Evolutionary conservation across 2,329 filamentous ascomycete species (phyloP).

Genomic region (Penicillium verrucosum): DNA sequence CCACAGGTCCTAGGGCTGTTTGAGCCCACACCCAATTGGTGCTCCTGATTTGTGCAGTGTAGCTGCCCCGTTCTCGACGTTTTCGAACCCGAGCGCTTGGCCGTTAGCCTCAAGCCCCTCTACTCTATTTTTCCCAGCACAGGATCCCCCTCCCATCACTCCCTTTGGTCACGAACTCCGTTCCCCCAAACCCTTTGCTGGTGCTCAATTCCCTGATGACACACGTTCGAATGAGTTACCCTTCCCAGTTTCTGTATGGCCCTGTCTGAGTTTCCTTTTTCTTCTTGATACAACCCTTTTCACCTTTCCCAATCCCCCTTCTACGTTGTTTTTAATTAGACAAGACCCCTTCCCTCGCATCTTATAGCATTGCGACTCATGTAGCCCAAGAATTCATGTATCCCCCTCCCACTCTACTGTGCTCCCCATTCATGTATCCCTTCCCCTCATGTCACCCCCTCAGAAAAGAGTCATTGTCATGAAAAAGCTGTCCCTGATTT

Average conservation of each 20-base stretch:
- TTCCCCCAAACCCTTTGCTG: constrained; percentile 11
- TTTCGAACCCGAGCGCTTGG: not conserved
- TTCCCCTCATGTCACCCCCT: constrained; percentile 16
- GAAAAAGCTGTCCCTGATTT: constrained; percentile 27
- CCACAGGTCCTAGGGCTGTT: not conserved
- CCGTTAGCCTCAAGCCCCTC: not conserved
- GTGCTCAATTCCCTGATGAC: constrained; percentile 18
- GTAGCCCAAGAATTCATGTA: constrained; percentile 42
- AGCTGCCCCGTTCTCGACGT: not conserved
- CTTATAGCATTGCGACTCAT: constrained; percentile 32
- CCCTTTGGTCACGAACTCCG: constrained; percentile 5
- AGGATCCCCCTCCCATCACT: constrained; percentile 4
- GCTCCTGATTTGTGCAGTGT: not conserved
- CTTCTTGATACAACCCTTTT: constrained; percentile 23
- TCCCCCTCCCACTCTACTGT: constrained; percentile 35
- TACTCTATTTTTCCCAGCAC: constrained; percentile 9
- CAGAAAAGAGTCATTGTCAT: constrained; percentile 35
- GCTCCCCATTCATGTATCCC: constrained; percentile 25
- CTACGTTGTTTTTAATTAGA: constrained; percentile 38
- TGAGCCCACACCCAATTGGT: not conserved
- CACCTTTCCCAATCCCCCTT: constrained; percentile 18
- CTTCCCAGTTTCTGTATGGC: constrained; percentile 10
- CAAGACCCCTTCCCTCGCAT: constrained; percentile 28
- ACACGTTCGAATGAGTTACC: constrained; percentile 15
- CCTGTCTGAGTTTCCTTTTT: constrained; percentile 8